Evolutionary conservation across 1,284 basidiomycete species (phyloP), one percentile per base, ranked within the genome.

Genomic region (Rhodotorula sp.): DNA sequence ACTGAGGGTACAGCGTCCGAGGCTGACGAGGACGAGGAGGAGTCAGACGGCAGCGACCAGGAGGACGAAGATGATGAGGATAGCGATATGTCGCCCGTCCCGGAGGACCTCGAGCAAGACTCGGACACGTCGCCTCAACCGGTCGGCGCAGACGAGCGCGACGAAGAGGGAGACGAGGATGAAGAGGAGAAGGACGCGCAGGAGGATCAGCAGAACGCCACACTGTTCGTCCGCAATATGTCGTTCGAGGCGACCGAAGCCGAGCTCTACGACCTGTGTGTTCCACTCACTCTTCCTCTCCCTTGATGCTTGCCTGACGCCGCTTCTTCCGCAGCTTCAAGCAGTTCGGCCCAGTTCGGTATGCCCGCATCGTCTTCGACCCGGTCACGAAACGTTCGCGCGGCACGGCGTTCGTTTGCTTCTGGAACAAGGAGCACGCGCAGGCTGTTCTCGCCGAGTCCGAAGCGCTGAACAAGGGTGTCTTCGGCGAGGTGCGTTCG

Each of bases 321-420:
- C 52, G 13, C 37, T 57, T 11, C 54, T 34, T 7, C 16, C 18
- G 26, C 72, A 93, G 92, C 52, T 94, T 97, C 83, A 89, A 91
- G 53, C 82, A 87, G 0, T 99, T 96, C 78, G 96, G 96, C 0
- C 89, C 93, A 4, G 83, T 99, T 28, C 89, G 94, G 31, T 99
- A 99, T 80, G 94, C 92, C 5, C 87, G 91, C 44, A 91, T 99
- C 66, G 91, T 94, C 0, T 85, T 95, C 81, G 96, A 99, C 77
- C 85, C 83, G 24, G 86, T 85, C 1, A 92, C 89, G 1, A 91
- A 89, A 26, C 88, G 93, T 59, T 92, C 94, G 44, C 85, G 92
- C 58, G 96, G 96, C 15, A 97, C 94, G 0, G 96, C 93, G 0
- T 99, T 99, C 79, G 93, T 90, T 0, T 98, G 94, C 80, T 98